These are phyloP conservation scores for Aaosphaeria arxii DNA, from an alignment of 2,329 filamentous ascomycete genomes.

Conservation along the genomic window DNA sequence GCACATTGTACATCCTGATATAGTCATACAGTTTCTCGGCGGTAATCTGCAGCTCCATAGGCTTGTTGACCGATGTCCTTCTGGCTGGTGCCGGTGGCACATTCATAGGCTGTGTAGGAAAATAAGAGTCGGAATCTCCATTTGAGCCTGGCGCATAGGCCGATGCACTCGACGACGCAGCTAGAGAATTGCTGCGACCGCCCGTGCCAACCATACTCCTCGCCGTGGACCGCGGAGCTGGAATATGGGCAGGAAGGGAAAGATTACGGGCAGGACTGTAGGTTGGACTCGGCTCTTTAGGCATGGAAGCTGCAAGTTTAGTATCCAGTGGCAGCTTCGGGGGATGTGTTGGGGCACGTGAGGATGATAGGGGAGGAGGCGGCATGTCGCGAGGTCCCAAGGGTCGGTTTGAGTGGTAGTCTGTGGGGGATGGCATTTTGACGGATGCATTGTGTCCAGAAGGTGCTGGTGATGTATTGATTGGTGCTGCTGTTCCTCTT, in stretches of 20 bases:
- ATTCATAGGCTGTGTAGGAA: conserved; percentile 27
- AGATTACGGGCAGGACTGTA: conserved; percentile 76
- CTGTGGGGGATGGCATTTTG: conserved; percentile 41
- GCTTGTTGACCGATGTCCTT: conserved; percentile 47
- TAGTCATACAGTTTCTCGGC: conserved; percentile 70
- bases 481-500: conserved; percentile 15
- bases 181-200: conserved; percentile 55
- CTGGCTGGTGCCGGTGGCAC: conserved; percentile 11
- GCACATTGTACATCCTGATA: conserved; percentile 63
- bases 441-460: conserved; percentile 30
- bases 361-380: conserved; percentile 13
- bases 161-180: conserved; percentile 39
- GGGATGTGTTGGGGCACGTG: conserved; percentile 30
- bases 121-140: conserved; percentile 41
- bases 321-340: conserved; percentile 51
- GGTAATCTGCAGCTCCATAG: conserved; percentile 60
- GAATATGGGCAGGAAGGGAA: conserved; percentile 61
- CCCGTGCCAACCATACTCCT: conserved; percentile 58
- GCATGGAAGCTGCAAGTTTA: conserved; percentile 55
- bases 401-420: conserved; percentile 35
- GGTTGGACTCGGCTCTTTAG: conserved; percentile 70
- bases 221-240: conserved; percentile 63
- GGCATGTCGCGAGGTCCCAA: conserved; percentile 56
- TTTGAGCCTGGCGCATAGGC: conserved; percentile 36
- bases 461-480: conserved; percentile 19